phyloP scores from a whole-genome alignment of 2,329 filamentous ascomycete genomes.

The Lasiodiplodia hormozganensis region DNA sequence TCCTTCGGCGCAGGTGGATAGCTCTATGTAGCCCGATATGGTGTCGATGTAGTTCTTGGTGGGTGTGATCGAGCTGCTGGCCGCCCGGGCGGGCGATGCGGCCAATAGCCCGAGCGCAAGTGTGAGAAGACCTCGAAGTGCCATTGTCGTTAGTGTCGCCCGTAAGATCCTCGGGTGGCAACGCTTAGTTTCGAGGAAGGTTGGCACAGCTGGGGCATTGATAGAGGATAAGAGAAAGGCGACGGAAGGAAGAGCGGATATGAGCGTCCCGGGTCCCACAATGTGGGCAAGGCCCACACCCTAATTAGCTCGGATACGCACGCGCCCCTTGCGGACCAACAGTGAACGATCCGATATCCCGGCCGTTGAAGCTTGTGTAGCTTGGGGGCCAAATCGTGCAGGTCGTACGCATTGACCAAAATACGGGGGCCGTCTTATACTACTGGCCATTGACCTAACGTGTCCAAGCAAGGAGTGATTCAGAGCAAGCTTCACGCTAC shows the following conservation, averaged over 20 bases:
- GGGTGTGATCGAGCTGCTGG: constrained; percentile 1
- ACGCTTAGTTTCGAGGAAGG: no score
- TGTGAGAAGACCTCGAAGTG: not conserved
- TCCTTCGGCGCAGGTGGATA: constrained; percentile 1
- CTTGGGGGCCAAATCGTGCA: not conserved
- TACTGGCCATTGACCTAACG: no score
- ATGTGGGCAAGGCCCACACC: no score
- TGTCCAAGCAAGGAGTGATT: no score
- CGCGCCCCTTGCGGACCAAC: not conserved
- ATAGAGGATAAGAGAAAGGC: no score
- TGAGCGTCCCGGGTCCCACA: no score
- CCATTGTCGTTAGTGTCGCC: not conserved
- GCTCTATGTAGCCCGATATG: not conserved
- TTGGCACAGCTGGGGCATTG: no score
- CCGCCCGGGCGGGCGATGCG: not conserved
- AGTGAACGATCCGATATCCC: no score
- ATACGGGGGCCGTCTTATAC: not conserved
- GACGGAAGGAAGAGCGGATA: no score
- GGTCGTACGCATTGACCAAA: not conserved
- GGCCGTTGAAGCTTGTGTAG: not conserved
- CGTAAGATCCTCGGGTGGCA: not conserved
- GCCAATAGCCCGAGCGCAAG: not conserved
- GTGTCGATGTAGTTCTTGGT: constrained; percentile 19
- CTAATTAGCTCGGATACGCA: not conserved
- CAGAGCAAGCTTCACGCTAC: no score